Conservation (phyloP, 345 rosid species). For the Toxicodendron radicans region DNA sequence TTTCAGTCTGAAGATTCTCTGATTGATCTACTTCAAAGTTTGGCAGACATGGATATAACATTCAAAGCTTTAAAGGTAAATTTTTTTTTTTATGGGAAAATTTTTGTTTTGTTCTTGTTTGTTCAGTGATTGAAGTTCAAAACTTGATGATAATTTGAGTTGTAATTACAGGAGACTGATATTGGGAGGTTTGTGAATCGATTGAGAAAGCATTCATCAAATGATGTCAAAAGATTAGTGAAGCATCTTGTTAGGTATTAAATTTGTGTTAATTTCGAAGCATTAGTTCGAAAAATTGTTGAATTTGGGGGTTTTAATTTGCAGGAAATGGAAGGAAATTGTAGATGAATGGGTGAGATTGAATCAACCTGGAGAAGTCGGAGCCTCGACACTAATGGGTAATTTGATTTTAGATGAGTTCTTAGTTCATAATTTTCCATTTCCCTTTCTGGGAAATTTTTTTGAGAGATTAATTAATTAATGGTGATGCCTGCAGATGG, state of each 20-base stretch:
- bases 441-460: conserved; percentile 23
- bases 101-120: neutral
- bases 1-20: conserved; percentile 81
- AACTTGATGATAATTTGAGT: no score
- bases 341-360: conserved; percentile 92
- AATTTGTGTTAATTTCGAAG: neutral
- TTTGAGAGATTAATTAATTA: conserved; percentile 18
- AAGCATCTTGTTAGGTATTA: conserved; percentile 79
- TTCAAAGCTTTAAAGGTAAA: conserved; percentile 85
- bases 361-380: conserved; percentile 76
- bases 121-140: conserved; percentile 11
- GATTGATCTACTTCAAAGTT: conserved; percentile 89
- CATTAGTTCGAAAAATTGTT: neutral
- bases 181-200: conserved; percentile 75
- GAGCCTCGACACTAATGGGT: conserved; percentile 77
- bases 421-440: neutral
- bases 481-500: conserved; percentile 60
- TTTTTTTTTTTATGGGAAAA: neutral
- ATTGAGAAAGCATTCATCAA: conserved; percentile 72
- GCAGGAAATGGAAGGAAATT: conserved; percentile 92
- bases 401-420: conserved; percentile 23
- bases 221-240: conserved; percentile 72
- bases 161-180: conserved; percentile 60
- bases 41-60: conserved; percentile 95
- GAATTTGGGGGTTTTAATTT: conserved; percentile 17